Evolutionary conservation across 2,329 filamentous ascomycete genomes (phyloP).

Genomic region (Fusarium sp.): DNA sequence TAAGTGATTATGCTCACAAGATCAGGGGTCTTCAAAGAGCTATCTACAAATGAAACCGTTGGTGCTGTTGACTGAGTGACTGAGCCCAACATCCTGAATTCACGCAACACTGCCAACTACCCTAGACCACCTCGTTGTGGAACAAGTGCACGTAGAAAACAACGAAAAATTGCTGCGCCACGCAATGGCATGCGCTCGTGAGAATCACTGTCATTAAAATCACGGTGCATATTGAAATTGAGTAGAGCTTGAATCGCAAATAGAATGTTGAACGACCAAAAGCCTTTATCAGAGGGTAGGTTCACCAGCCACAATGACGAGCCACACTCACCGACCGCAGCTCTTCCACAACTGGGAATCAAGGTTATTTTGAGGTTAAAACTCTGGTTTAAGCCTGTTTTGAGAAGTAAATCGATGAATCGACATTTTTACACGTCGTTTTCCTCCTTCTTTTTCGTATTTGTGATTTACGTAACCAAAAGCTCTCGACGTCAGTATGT

Average conservation of each 20-base stretch:
- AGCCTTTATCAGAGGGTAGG: not conserved
- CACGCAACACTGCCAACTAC: not conserved
- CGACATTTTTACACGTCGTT: not conserved
- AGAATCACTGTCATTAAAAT: accelerated
- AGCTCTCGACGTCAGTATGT: not conserved
- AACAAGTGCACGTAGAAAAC: not conserved
- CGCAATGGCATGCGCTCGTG: not conserved
- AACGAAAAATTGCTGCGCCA: not conserved
- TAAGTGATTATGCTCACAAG: too few relatives aligned
- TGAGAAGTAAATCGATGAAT: not conserved
- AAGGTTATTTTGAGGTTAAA: not conserved
- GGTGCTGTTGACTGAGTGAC: too few relatives aligned
- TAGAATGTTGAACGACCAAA: not conserved
- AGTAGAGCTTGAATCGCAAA: not conserved
- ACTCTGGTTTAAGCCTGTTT: not conserved
- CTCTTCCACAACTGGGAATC: not conserved
- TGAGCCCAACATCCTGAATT: not conserved
- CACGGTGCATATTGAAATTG: accelerated
- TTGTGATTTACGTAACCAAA: not conserved
- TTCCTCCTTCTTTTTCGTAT: not conserved
- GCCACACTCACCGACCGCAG: not conserved
- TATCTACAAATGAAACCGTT: too few relatives aligned
- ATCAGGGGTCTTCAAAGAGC: too few relatives aligned
- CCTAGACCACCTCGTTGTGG: not conserved
- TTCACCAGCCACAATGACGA: not conserved